A percentile compares a stretch with the other conserved stretches of the same genome.
Conservation (phyloP, 2,329 filamentous ascomycete genomes). For the Allantophomopsis lycopodina region DNA sequence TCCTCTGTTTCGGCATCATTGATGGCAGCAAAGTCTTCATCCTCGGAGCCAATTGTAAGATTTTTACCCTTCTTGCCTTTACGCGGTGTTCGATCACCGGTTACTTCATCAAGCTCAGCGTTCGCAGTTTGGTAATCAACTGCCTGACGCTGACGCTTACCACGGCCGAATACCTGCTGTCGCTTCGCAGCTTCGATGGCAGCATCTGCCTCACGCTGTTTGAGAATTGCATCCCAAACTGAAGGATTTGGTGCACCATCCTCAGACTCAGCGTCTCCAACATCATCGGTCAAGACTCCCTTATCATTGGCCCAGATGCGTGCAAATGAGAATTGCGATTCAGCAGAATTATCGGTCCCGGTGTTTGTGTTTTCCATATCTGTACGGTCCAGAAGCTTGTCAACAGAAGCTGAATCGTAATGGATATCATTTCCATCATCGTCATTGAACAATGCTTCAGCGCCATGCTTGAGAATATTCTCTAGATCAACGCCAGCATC, state of each 20-base stretch:
- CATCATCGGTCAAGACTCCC: slow-evolving; percentile 47
- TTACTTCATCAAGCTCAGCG: too few relatives aligned
- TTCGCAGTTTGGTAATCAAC: too few relatives aligned
- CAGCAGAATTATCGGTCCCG: slow-evolving; percentile 47
- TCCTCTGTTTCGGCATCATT: slow-evolving; percentile 12
- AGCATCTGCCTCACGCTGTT: slow-evolving; percentile 67
- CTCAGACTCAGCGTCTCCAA: slow-evolving; percentile 37
- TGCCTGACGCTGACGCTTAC: slow-evolving; percentile 39
- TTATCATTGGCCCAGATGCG: slow-evolving; percentile 84
- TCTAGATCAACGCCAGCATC: slow-evolving; percentile 69
- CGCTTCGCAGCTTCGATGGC: slow-evolving; percentile 55
- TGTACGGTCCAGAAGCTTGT: slow-evolving; percentile 79
- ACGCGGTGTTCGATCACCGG: too few relatives aligned
- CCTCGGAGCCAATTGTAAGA: slow-evolving; percentile 2
- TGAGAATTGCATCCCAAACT: slow-evolving; percentile 84
- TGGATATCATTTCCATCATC: slow-evolving; percentile 58
- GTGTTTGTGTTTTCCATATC: slow-evolving; percentile 60
- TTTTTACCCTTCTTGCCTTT: too few relatives aligned
- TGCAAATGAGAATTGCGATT: slow-evolving; percentile 79
- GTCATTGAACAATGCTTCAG: slow-evolving; percentile 73
- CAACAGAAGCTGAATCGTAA: slow-evolving; percentile 74
- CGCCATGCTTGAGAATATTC: slow-evolving; percentile 77
- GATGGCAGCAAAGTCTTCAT: slow-evolving; percentile 16
- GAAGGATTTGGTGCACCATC: slow-evolving; percentile 44
- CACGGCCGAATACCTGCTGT: slow-evolving; percentile 69